phyloP scores from a whole-genome alignment of 179 eudicot species.

The Nepenthes alata region DNA sequence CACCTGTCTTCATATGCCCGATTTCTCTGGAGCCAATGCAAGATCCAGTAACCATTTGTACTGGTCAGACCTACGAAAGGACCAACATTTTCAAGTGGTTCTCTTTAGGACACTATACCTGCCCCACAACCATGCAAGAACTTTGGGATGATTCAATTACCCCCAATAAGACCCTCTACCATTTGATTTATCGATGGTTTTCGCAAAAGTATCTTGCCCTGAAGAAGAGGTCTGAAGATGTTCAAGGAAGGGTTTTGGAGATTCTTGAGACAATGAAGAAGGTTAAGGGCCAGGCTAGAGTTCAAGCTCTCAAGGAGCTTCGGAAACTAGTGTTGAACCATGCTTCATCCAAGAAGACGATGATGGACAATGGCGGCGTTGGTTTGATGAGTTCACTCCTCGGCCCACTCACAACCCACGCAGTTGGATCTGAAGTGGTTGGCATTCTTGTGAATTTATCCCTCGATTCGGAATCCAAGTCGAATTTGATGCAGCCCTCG shows the following conservation, averaged over 20 bases:
- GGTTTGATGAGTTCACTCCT: constrained; percentile 40
- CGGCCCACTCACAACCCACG: constrained; percentile 76
- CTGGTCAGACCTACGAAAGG: constrained; percentile 90
- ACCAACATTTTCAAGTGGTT: constrained; percentile 81
- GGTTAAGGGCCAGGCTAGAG: constrained; percentile 69
- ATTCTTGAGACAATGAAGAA: constrained; percentile 58
- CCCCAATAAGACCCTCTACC: constrained; percentile 61
- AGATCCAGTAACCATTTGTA: constrained; percentile 90
- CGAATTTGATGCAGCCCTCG: constrained; percentile 56
- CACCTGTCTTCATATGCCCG: constrained; percentile 81
- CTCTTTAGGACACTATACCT: constrained; percentile 63
- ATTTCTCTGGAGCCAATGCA: constrained; percentile 89
- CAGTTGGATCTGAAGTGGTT: constrained; percentile 77
- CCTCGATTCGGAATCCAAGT: constrained; percentile 37
- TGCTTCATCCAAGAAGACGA: constrained; percentile 51
- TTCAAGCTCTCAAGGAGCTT: constrained; percentile 58
- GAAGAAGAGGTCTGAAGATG: constrained; percentile 89
- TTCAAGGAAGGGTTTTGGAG: constrained; percentile 77
- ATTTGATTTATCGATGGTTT: constrained; percentile 60
- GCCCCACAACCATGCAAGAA: constrained; percentile 93
- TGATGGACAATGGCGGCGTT: constrained; percentile 57
- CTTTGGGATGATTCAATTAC: constrained; percentile 89
- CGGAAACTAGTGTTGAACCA: constrained; percentile 35
- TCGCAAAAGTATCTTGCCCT: constrained; percentile 59
- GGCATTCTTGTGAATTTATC: constrained; percentile 60